Base-by-base conservation (phyloP, 148 eudicot species). In the Spergularia bocconei region DNA sequence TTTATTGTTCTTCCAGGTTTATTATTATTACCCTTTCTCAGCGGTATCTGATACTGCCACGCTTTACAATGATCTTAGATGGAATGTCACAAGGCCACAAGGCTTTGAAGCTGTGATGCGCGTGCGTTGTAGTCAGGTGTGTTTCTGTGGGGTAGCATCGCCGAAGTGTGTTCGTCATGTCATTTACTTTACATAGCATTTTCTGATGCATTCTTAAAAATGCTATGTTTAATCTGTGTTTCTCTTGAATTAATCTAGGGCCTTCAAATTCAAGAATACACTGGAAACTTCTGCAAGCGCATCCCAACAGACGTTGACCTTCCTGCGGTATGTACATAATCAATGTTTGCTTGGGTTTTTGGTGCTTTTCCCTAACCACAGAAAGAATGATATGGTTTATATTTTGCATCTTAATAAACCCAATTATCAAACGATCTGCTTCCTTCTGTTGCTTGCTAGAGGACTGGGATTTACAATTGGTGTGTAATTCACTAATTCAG, bases 61-160 rank as follows among this genome's bases (percentile, higher is more conserved):
- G 89, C 97, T 95, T 55, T 92, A 84, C 85, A 95, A 95, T 82
- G 99, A 95, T 85, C 91, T 95, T 71, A 91, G 97, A 79, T 95
- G 99, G 99, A 95, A 95, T 83, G 87, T 95, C 56, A 89, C 92
- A 13, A 89, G 99, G 87, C 99, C 93, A 25, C 97, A 90, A 82
- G 99, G 99, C 65, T 91, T 89, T 79, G 99, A 95, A 84, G 99
- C 99, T 58, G 99, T 95, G 73, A 95, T 95, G 99, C 99, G 99
- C 69, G 94, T 95, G 53, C 85, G 97, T 69, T 89, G 97, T 78
- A 95, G 99, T 85, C 97, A 92, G 94, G 99, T 95, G 29, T 1
- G 60, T 62, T 41, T 58, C 50, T 67, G 62, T 14, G 47, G 33
- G 67, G 52, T 72, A 44, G 65, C 50, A 57, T 60, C 8, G n/a